Percentiles rank a stretch among this genome's conserved stretches.
Evolutionary conservation across 179 eudicot genomes (phyloP).

Genomic region (Pouteria campechiana): DNA sequence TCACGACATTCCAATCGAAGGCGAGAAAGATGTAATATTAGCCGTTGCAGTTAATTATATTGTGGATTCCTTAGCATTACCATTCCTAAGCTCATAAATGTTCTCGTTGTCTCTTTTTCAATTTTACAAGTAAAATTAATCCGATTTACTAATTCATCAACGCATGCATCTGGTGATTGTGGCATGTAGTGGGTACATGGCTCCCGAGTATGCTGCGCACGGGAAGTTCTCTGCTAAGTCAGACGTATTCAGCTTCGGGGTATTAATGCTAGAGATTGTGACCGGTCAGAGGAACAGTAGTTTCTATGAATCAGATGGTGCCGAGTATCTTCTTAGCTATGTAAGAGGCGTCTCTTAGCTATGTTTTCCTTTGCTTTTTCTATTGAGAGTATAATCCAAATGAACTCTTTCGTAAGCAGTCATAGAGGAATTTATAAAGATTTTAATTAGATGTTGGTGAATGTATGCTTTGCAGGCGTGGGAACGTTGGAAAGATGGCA

Average conservation of each 20-base stretch:
- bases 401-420: constrained; percentile 11
- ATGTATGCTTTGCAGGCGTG: constrained; percentile 31
- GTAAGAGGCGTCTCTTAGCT: background rate
- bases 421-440: too few relatives aligned
- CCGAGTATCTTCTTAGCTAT: background rate
- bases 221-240: constrained; percentile 31
- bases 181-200: constrained; percentile 27
- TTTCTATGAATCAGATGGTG: constrained; percentile 3
- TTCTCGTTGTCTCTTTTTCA: background rate
- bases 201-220: constrained; percentile 24
- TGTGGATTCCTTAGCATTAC: too few relatives aligned
- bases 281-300: constrained; percentile 10
- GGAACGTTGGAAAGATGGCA: constrained; percentile 33
- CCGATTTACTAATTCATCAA: too few relatives aligned
- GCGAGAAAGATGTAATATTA: too few relatives aligned
- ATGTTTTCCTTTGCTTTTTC: too few relatives aligned
- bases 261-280: constrained; percentile 26
- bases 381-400: too few relatives aligned
- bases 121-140: too few relatives aligned
- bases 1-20: too few relatives aligned
- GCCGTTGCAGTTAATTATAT: too few relatives aligned
- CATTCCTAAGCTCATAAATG: background rate
- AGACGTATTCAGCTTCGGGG: constrained; percentile 34
- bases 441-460: background rate
- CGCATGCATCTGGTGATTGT: too few relatives aligned